Evolutionary conservation across 495 filamentous ascomycete genomes (phyloP).

Genomic region (Xylaria palmicola): DNA sequence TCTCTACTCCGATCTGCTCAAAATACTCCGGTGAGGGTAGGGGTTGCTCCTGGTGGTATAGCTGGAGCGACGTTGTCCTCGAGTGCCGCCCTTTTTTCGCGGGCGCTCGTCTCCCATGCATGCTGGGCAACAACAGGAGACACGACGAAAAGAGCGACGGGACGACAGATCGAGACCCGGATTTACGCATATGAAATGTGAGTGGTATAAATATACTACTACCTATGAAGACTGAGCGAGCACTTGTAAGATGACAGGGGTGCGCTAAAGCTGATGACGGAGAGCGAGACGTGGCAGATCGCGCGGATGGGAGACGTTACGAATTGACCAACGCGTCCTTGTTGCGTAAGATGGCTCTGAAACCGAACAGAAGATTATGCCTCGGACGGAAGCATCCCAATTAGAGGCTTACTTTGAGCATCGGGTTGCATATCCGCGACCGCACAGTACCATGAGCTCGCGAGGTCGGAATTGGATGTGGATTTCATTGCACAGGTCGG

Average conservation of each 20-base stretch:
- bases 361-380: neutral
- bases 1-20: conserved; percentile 1
- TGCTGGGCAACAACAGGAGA: neutral
- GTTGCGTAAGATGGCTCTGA: neutral
- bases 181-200: neutral
- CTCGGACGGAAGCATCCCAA: neutral
- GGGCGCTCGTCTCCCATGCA: neutral
- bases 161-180: neutral
- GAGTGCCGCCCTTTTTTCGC: conserved; percentile 5
- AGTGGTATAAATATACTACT: neutral
- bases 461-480: neutral
- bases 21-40: conserved; percentile 11
- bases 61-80: conserved; percentile 20
- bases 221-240: neutral
- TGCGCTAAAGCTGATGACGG: neutral
- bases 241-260: neutral
- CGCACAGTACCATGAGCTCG: neutral
- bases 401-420: neutral
- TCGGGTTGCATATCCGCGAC: neutral
- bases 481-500: neutral
- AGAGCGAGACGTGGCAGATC: neutral
- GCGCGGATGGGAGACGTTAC: neutral
- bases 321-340: neutral
- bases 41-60: conserved; percentile 3
- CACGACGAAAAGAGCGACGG: neutral